Base-by-base conservation (phyloP, 2,329 filamentous ascomycete genomes). In the Colletotrichum liriopes region DNA sequence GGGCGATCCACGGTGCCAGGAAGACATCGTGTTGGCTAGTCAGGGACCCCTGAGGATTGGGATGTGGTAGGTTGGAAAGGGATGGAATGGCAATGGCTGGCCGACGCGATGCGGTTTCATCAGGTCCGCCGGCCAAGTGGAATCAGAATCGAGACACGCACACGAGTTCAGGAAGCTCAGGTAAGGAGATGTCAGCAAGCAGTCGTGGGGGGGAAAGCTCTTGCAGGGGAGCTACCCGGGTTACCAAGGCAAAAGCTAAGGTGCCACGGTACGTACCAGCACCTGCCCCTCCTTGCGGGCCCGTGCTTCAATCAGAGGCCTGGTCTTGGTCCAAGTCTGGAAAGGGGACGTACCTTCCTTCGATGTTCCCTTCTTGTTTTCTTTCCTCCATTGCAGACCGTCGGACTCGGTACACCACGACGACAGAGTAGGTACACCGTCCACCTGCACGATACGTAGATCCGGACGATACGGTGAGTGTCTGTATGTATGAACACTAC, bases 41-140 rank as follows among this genome's bases (percentile, higher is more conserved):
- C 52, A 26, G 52, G 52, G 43, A 26, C 39, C 51, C 43, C 16
- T 23, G 41, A 20, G 41, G 47, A 51, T 47, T 37, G 43, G 32
- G 26, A 65, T 20, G 32, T 52, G 29, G 43, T 45, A 3, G 23
- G 39, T 35, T 35, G 12, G 59, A 62, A 39, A n/a, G 29, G 47
- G 26, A 52, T 62, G 55, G 35, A 56, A 55, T 45, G 62, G 6
- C 3, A 51, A 64, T 64, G 51, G 65, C 65, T 14, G 35, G 64
- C 35, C 32, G 35, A 59, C 55, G 54, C 56, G 47, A 63, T 67
- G 51, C 49, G 65, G 65, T 54, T 62, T 67, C 65, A 67, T 54
- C 39, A 54, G 59, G 41, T n/a, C 52, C 60, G 16, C 51, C 35
- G 16, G 47, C 32, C 45, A 35, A 60, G 58, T 61, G 41, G 58